Percentiles rank a stretch among this genome's conserved stretches.
Evolutionary conservation across 2,329 filamentous ascomycete genomes (phyloP).

Genomic region (Tolypocladium album): DNA sequence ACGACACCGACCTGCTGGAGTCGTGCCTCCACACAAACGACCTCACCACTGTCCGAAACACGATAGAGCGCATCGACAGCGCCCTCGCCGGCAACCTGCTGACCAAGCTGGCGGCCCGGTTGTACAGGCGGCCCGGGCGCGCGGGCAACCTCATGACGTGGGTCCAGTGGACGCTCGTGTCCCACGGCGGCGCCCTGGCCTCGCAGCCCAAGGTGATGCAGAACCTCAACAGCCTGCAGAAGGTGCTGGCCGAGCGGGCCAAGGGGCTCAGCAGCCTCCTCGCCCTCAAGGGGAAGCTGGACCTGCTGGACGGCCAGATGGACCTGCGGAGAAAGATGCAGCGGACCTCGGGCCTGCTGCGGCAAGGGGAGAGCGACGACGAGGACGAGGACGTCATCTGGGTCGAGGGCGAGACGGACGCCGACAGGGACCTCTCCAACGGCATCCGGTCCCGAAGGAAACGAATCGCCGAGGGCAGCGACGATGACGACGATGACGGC

Average conservation of each 20-base stretch:
- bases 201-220: slow-evolving; percentile 75
- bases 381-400: slow-evolving; percentile 69
- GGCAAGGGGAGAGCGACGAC: slow-evolving; percentile 35
- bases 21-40: slow-evolving; percentile 80
- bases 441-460: slow-evolving; percentile 23
- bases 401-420: slow-evolving; percentile 69
- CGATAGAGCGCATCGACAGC: slow-evolving; percentile 83
- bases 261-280: slow-evolving; percentile 73
- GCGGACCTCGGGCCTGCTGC: slow-evolving; percentile 21
- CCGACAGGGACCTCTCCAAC: slow-evolving; percentile 23
- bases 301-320: slow-evolving; percentile 88
- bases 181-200: slow-evolving; percentile 84
- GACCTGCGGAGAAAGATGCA: slow-evolving; percentile 64
- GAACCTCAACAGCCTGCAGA: slow-evolving; percentile 67
- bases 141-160: slow-evolving; percentile 87
- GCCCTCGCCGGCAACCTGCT: slow-evolving; percentile 70
- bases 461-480: slow-evolving; percentile 35
- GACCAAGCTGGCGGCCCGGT: slow-evolving; percentile 72
- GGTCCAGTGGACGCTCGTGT: slow-evolving; percentile 90
- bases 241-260: slow-evolving; percentile 78
- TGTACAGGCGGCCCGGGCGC: slow-evolving; percentile 78
- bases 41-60: slow-evolving; percentile 66
- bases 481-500: slow-evolving; percentile 49
- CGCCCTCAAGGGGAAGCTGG: slow-evolving; percentile 86
- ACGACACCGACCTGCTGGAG: slow-evolving; percentile 82